A percentile compares a stretch with the other conserved stretches of the same genome.
These are phyloP conservation scores for Psidium guajava DNA, from an alignment of 345 rosid species.

Conservation along the genomic window DNA sequence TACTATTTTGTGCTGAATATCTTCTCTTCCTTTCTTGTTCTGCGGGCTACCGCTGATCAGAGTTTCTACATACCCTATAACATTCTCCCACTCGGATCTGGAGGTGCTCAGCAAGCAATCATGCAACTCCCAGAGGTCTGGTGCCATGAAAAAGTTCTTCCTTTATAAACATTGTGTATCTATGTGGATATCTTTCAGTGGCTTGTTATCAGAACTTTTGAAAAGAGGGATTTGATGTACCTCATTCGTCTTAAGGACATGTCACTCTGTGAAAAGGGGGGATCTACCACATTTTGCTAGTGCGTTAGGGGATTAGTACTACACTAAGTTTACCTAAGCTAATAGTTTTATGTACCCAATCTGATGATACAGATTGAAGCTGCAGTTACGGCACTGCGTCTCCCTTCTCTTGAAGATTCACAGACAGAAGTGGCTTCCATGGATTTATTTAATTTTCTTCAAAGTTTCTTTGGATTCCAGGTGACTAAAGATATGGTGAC, in stretches of 20 bases:
- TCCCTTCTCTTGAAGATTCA: constrained; percentile 47
- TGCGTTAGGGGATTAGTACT: not conserved
- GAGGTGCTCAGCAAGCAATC: constrained; percentile 76
- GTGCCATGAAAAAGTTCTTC: not conserved
- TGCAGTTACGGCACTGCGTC: constrained; percentile 54
- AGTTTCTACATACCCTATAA: constrained; percentile 71
- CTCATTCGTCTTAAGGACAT: not conserved
- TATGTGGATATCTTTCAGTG: not conserved
- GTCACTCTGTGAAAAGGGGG: not conserved
- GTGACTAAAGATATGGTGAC: constrained; percentile 13
- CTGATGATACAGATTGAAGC: constrained; percentile 61
- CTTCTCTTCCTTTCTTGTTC: constrained; percentile 6
- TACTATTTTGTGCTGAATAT: not conserved
- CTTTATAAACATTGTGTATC: not conserved
- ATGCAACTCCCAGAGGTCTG: constrained; percentile 40
- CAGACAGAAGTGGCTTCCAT: constrained; percentile 31
- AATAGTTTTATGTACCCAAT: not conserved
- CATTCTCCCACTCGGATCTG: constrained; percentile 83
- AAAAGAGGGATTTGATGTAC: not conserved
- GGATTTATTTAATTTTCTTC: constrained; percentile 79
- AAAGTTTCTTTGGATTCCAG: constrained; percentile 80
- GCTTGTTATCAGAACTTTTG: not conserved
- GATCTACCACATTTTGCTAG: not conserved
- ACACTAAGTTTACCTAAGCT: constrained; percentile 5
- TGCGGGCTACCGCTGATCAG: constrained; percentile 58